These are phyloP conservation scores for Pythium aristosporum DNA, from an alignment of 352 stramenopile genomes.

Conservation along the genomic window DNA sequence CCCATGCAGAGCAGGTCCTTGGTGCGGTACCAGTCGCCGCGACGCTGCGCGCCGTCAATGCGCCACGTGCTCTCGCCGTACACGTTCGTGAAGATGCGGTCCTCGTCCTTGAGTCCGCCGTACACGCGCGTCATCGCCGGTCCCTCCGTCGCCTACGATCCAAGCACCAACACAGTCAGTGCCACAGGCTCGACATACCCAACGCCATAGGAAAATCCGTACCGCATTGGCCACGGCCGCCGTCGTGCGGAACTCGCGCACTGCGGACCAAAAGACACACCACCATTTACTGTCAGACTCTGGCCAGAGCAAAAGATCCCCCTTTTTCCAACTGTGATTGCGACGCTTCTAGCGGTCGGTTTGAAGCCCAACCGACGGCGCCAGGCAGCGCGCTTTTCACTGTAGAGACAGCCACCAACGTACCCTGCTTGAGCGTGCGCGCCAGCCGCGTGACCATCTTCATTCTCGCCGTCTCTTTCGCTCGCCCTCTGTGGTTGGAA, in stretches of 20 bases:
- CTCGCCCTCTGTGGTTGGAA: conserved; percentile 12
- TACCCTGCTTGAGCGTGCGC: conserved; percentile 33
- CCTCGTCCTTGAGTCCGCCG: conserved; percentile 96
- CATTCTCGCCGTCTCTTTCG: conserved; percentile 15
- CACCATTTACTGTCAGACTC: background rate
- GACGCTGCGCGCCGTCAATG: conserved; percentile 85
- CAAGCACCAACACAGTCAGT: background rate
- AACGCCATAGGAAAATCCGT: background rate
- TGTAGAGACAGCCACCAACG: background rate
- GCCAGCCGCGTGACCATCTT: conserved; percentile 30
- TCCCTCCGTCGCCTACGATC: conserved; percentile 36
- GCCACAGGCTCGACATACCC: background rate
- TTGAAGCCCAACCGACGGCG: background rate
- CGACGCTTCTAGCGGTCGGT: conserved; percentile 8
- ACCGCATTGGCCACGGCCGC: conserved; percentile 29
- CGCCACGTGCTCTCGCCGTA: conserved; percentile 96
- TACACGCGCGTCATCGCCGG: conserved; percentile 85
- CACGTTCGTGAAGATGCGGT: conserved; percentile 99
- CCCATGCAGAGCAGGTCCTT: conserved; percentile 99
- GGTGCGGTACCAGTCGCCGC: conserved; percentile 96
- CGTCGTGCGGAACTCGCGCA: conserved; percentile 32
- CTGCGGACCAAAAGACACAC: conserved; percentile 2
- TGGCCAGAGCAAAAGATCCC: background rate
- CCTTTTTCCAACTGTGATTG: background rate
- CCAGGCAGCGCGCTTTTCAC: background rate